Conservation (phyloP, 164 flowering plant genomes). For the Annona cherimola region DNA sequence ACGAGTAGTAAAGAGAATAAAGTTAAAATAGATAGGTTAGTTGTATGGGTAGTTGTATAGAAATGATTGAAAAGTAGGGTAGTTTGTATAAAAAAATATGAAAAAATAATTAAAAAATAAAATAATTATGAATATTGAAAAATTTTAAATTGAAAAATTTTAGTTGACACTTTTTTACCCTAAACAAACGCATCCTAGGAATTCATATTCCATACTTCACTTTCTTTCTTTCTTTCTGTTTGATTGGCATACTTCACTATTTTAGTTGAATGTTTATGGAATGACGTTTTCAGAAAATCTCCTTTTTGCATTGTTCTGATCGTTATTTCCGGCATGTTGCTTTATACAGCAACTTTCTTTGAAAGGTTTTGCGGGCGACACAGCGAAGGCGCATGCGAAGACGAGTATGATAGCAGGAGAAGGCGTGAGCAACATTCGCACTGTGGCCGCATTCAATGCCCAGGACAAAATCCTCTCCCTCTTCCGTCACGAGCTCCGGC, state of each 20-base stretch:
- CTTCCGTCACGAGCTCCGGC: constrained; percentile 65
- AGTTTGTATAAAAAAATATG: too few species aligned
- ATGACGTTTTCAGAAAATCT: neutral
- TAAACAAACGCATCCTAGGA: too few species aligned
- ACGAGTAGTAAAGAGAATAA: too few species aligned
- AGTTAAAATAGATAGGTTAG: too few species aligned
- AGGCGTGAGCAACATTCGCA: constrained; percentile 94
- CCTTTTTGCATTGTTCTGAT: neutral
- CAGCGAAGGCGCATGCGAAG: constrained; percentile 96
- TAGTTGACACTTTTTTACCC: too few species aligned
- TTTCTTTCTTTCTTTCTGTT: neutral
- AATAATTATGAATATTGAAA: too few species aligned
- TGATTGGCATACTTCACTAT: neutral
- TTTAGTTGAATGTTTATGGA: too few species aligned
- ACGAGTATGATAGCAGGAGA: constrained; percentile 99
- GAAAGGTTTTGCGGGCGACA: constrained; percentile 98
- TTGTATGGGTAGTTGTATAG: too few species aligned
- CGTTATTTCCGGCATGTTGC: constrained; percentile 5
- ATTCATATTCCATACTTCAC: too few species aligned
- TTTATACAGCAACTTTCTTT: constrained; percentile 78
- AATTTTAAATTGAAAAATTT: too few species aligned
- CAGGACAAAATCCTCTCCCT: constrained; percentile 80
- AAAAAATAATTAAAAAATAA: too few species aligned
- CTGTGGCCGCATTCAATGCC: constrained; percentile 97
- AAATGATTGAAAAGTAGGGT: too few species aligned